A percentile compares a stretch with the other conserved stretches of the same genome.
Conservation (phyloP, 2,329 filamentous ascomycete genomes). For the Fusarium sp. region DNA sequence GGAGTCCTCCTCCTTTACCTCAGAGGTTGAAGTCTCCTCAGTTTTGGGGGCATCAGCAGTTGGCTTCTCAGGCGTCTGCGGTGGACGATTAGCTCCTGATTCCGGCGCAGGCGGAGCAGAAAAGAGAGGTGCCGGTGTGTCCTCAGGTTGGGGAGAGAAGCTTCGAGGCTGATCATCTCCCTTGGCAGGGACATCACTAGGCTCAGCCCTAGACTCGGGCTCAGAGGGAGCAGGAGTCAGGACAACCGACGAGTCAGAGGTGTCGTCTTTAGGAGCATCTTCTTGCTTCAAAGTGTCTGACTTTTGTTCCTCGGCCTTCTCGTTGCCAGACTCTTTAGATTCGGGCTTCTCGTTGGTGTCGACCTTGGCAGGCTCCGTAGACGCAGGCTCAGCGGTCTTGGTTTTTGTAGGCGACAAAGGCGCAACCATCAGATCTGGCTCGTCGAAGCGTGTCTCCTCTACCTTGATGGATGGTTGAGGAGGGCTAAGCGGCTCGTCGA, state of each 20-base stretch:
- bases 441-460: conserved; percentile 65
- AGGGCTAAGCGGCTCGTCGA: conserved; percentile 81
- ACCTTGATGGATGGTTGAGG: conserved; percentile 71
- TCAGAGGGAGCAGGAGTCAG: conserved; percentile 44
- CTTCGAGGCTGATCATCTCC: conserved; percentile 39
- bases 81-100: conserved; percentile 45
- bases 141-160: conserved; percentile 70
- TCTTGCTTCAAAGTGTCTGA: background rate
- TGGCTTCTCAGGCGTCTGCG: conserved; percentile 37
- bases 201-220: conserved; percentile 36
- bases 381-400: conserved; percentile 46
- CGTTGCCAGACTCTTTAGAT: conserved; percentile 13
- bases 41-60: conserved; percentile 10
- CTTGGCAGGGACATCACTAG: conserved; percentile 26
- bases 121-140: conserved; percentile 74
- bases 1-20: conserved; percentile 16
- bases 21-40: conserved; percentile 9
- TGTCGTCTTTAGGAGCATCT: conserved; percentile 24
- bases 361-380: conserved; percentile 34
- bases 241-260: conserved; percentile 39
- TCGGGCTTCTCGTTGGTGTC: conserved; percentile 25
- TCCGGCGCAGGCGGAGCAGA: conserved; percentile 51
- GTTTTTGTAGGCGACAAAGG: conserved; percentile 66
- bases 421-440: conserved; percentile 67
- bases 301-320: conserved; percentile 14